Evolutionary conservation across 169 alveolate genomes (phyloP).

Genomic region (Plasmodium malariae): DNA sequence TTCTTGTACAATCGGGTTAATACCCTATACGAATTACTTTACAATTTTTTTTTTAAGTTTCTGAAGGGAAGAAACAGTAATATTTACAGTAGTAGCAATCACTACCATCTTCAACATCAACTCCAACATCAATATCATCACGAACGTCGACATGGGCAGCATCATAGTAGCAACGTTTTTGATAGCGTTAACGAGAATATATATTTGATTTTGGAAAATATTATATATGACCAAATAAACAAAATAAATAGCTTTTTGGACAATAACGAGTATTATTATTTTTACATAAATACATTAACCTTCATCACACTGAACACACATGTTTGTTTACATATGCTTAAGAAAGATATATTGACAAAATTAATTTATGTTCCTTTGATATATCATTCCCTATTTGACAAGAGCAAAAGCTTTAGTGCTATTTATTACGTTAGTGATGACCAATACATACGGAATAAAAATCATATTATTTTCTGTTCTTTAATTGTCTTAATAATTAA

Average conservation of each 20-base stretch:
- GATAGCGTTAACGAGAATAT: conserved; percentile 24
- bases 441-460: conserved; percentile 49
- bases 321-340: conserved; percentile 37
- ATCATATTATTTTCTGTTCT: conserved; percentile 57
- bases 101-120: no score
- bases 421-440: conserved; percentile 20
- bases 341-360: conserved; percentile 36
- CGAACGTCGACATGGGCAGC: no score
- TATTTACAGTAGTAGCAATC: no score
- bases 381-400: conserved; percentile 51
- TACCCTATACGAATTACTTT: conserved; percentile 49
- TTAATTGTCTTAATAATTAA: conserved; percentile 53
- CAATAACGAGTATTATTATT: conserved; percentile 31
- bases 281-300: conserved; percentile 45
- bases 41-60: conserved; percentile 28
- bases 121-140: no score
- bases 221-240: conserved; percentile 33
- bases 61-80: conserved; percentile 2
- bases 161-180: no score
- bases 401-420: conserved; percentile 31
- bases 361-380: conserved; percentile 38
- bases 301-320: conserved; percentile 32
- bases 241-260: conserved; percentile 44
- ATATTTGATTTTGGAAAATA: conserved; percentile 27
- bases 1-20: conserved; percentile 64